Evolutionary conservation across 805 yeast species (phyloP).

Genomic region (Candida ficus): DNA sequence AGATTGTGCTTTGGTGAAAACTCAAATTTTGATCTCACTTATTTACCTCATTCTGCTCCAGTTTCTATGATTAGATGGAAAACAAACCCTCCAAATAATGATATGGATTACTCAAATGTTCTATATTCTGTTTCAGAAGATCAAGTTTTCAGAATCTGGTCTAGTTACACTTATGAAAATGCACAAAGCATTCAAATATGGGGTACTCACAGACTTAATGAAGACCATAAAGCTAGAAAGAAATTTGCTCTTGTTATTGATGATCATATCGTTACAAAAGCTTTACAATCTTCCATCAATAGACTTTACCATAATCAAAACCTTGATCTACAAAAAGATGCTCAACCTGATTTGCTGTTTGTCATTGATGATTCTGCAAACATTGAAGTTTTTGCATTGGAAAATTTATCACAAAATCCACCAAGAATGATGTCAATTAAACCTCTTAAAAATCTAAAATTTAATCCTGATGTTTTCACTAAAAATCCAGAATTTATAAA

Average conservation of each 20-base stretch:
- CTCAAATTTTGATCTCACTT: constrained; percentile 61
- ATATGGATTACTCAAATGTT: constrained; percentile 37
- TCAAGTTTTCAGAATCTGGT: constrained; percentile 59
- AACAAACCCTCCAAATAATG: constrained; percentile 22
- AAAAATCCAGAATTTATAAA: constrained; percentile 29
- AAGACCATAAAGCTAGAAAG: constrained; percentile 10
- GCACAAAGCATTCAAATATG: constrained; percentile 52
- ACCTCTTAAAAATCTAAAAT: constrained; percentile 27
- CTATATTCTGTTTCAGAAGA: constrained; percentile 65
- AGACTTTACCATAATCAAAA: constrained; percentile 21
- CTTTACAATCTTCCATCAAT: constrained; percentile 15
- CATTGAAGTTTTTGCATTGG: constrained; percentile 40
- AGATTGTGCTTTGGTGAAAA: constrained; percentile 62
- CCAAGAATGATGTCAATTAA: constrained; percentile 47
- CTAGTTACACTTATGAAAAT: constrained; percentile 55
- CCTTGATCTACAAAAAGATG: constrained; percentile 16
- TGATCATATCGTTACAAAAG: constrained; percentile 29
- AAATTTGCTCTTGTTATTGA: constrained; percentile 37
- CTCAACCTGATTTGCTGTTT: constrained; percentile 39
- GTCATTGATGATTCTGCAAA: constrained; percentile 37
- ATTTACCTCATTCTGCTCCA: constrained; percentile 58
- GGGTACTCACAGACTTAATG: constrained; percentile 39
- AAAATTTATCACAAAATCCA: constrained; percentile 47
- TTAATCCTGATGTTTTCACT: constrained; percentile 25
- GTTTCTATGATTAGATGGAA: constrained; percentile 62